Evolutionary conservation across 2,329 filamentous ascomycete species (phyloP), one percentile per base, ranked within the genome.

Genomic region (Coccinonectria pachysandricola): DNA sequence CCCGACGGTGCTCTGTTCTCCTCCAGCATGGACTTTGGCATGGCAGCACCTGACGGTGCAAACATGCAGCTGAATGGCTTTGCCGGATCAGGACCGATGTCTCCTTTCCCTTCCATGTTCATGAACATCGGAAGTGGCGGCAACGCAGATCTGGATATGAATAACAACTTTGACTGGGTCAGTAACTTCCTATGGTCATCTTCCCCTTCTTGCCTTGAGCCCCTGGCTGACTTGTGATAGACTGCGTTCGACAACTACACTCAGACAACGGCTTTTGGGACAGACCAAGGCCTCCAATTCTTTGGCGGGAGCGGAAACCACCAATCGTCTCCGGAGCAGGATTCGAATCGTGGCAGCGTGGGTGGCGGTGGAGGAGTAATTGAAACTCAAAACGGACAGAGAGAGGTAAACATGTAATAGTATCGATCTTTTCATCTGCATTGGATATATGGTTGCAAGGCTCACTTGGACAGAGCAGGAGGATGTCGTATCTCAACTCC

Each of bases 121-220:
- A 60, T 57, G 11, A 65, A 56, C 24, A 43, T 65, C 28, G 54
- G 54, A 11, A 48, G 37, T 26, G 37, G 33, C 3, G 26, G 42
- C 8, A 46, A 38, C 8, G 28, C 37, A 15, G 44, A 43, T 7
- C 36, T 64, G 44, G 65, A 68, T 19, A 52, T 72, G 25, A 54
- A 58, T 17, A 50, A 56, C 21, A 70, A 65, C 24, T 69, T 75
- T 44, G 68, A 75, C 50, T 75, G 70, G 70, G 70, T 73, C 59
- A 49, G 67, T 44, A 23, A 23, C 8, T 3, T 15, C 7, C n/a
- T n/a, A n/a, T n/a, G n/a, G n/a, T n/a, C n/a, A n/a, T n/a, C n/a
- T n/a, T n/a, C n/a, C n/a, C n/a, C n/a, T n/a, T n/a, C n/a, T n/a
- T n/a, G n/a, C n/a, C n/a, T n/a, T n/a, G n/a, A n/a, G n/a, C n/a